Evolutionary conservation across 345 rosid genomes (phyloP), one percentile per base, ranked within the genome.

Genomic region (Citrus hindsii): DNA sequence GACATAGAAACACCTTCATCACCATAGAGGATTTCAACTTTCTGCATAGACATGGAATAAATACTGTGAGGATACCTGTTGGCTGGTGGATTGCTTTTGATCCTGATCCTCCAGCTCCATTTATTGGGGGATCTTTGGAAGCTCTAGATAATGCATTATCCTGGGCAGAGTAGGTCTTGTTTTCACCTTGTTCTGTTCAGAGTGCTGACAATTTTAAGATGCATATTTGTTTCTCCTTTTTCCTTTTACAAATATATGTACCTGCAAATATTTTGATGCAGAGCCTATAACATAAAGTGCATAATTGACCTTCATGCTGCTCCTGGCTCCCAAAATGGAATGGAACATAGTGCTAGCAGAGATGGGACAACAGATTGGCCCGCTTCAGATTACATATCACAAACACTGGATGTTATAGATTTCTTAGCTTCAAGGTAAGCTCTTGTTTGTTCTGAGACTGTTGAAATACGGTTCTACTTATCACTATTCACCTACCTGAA

Each of bases 21-120:
- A 90, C 91, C 2, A 28, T 79, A 35, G 97, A 85, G 35, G 92
- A 89, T 84, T 92, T 92, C 86, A 81, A 75, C 13, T 92, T 90
- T 83, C 81, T 92, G 30, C 79, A 84, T 74, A 83, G 84, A 81
- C 90, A 86, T 56, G 91, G 94, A 76, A 85, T 92, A 80, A 92
- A 92, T 76, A 77, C 92, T 3, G 91, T 90, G 77, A 87, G 97
- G 80, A 90, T 92, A 56, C 97, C 97, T 28, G 87, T 92, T 71
- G 94, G 94, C 76, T 92, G 97, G 97, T 92, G 97, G 97, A 86
- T 90, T 85, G 92, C 90, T 77, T 89, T 67, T 72, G 97, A 92
- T 85, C 90, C 91, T 33, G 71, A 85, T 79, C 97, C 97, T 85
- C 97, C 97, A 13, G 80, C 85, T 37, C 94, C 97, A 35, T 92